Conservation (phyloP, 2,329 filamentous ascomycete species). For the Venturia nashicola region DNA sequence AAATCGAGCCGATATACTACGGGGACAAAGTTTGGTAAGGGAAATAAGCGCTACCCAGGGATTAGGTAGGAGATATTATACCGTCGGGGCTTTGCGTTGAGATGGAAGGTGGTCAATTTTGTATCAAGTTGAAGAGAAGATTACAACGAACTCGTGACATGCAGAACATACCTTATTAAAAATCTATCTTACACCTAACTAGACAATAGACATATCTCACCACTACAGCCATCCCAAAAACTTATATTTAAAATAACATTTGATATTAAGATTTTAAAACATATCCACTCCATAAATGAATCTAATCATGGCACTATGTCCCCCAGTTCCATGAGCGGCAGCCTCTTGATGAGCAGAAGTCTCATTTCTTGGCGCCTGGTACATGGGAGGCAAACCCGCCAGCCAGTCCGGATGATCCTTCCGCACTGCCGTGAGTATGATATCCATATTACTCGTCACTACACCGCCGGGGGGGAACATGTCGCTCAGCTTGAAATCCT, state of each 20-base stretch:
- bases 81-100: no score
- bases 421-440: not conserved
- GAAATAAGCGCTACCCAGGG: no score
- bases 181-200: no score
- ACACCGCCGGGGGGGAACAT: not conserved
- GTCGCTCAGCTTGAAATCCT: constrained; percentile 4
- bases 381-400: not conserved
- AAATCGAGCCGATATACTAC: no score
- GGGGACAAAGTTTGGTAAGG: no score
- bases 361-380: not conserved
- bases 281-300: not conserved
- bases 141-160: no score
- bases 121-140: no score
- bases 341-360: not conserved
- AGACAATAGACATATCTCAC: no score
- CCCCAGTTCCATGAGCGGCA: not conserved
- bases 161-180: no score
- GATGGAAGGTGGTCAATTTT: no score
- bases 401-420: not conserved
- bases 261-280: not conserved
- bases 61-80: no score
- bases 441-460: not conserved
- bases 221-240: no score
- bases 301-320: not conserved
- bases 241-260: not conserved